Evolutionary conservation across 768 basidiomycete genomes (phyloP).

Genomic region (Lentinula detonsa): DNA sequence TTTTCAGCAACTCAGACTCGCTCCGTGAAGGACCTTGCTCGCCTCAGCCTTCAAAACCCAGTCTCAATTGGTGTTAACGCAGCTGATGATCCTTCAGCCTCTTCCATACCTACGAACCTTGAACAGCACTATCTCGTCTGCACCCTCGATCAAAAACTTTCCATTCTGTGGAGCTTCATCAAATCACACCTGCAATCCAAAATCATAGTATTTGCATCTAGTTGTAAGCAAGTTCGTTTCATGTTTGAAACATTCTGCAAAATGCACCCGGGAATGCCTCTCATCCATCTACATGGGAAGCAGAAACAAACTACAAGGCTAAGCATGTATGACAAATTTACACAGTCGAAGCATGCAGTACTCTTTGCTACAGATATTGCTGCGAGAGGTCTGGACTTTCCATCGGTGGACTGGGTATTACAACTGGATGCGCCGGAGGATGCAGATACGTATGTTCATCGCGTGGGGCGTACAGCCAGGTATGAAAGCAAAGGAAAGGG

Average conservation of each 20-base stretch:
- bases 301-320: conserved; percentile 92
- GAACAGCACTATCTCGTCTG: conserved; percentile 88
- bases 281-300: conserved; percentile 94
- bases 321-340: conserved; percentile 80
- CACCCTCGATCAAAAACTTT: conserved; percentile 81
- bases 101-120: conserved; percentile 66
- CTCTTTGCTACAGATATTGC: conserved; percentile 96
- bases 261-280: conserved; percentile 88
- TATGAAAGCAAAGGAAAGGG: conserved; percentile 89
- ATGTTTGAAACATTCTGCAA: conserved; percentile 93
- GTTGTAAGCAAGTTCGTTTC: conserved; percentile 96
- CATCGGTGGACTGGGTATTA: conserved; percentile 93
- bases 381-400: conserved; percentile 94
- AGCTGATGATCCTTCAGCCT: conserved; percentile 30
- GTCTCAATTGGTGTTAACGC: conserved; percentile 62
- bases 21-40: conserved; percentile 82
- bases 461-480: conserved; percentile 91
- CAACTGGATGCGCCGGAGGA: conserved; percentile 97
- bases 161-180: conserved; percentile 91
- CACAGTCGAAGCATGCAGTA: conserved; percentile 72
- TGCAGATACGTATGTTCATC: conserved; percentile 95
- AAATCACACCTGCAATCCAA: conserved; percentile 90
- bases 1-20: conserved; percentile 97
- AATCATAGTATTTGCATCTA: conserved; percentile 89
- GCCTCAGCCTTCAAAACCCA: conserved; percentile 82